Conservation (phyloP, 345 rosid species). For the Pistacia atlantica region DNA sequence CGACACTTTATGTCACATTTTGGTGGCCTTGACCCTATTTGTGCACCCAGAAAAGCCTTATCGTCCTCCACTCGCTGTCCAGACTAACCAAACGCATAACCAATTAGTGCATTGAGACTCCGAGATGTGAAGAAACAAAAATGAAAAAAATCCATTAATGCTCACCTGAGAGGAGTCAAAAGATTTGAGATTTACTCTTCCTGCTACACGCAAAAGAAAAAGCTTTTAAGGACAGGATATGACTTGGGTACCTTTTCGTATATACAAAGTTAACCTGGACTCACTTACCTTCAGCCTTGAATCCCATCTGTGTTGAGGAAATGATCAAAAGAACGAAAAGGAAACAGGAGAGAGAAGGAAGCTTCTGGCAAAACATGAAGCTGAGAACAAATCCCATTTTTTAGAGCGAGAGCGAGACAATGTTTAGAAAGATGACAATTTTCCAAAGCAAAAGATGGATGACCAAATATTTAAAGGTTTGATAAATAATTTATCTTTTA, state of each 20-base stretch:
- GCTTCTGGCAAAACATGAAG: conserved; percentile 14
- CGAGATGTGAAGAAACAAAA: too few species aligned
- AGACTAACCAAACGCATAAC: neutral
- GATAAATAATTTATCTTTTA: neutral
- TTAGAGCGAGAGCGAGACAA: conserved; percentile 13
- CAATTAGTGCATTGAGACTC: neutral
- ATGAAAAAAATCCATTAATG: neutral
- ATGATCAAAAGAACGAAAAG: conserved; percentile 49
- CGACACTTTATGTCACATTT: conserved; percentile 83
- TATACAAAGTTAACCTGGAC: neutral
- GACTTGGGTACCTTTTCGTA: too few species aligned
- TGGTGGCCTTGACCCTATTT: conserved; percentile 92
- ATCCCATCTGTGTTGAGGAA: conserved; percentile 51
- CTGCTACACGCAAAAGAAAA: conserved; percentile 35
- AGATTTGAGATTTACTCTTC: conserved; percentile 51
- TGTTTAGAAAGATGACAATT: conserved; percentile 3
- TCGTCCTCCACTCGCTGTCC: conserved; percentile 35
- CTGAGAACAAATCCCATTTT: conserved; percentile 30
- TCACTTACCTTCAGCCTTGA: conserved; percentile 56
- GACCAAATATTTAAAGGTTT: neutral
- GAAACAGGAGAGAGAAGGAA: conserved; percentile 32
- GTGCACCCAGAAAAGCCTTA: conserved; percentile 47
- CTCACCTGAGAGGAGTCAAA: conserved; percentile 43
- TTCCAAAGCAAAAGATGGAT: neutral
- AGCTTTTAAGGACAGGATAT: too few species aligned